Evolutionary conservation across 257 asterid species (phyloP), one percentile per base, ranked within the genome.

Genomic region (Fraxinus cuspidata): DNA sequence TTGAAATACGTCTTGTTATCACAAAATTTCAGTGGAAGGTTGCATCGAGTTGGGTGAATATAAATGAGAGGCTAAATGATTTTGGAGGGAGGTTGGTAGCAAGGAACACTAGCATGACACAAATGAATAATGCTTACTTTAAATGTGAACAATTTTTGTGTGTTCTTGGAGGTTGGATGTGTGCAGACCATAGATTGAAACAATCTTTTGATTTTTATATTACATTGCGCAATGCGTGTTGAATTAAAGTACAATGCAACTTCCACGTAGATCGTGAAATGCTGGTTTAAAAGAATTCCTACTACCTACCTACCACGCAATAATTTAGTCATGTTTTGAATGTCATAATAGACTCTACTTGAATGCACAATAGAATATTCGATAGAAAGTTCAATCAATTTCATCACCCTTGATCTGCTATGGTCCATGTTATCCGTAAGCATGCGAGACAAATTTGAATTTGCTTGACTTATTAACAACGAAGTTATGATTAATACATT

Each of bases 81-180:
- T 74, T 89, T 91, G 97, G 94, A 87, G 92, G 74, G 70, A 53
- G 49, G 81, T 88, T 85, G 97, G 92, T 89, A 32, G 42, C 31
- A 19, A 83, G 79, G 83, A 70, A 72, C 38, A 80, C 60, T 21
- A 75, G 93, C 94, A 88, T 91, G 96, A 87, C 72, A 12, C 78
- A 42, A 40, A 80, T 85, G 82, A 80, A 85, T 37, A 53, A 83
- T 81, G 78, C 2, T 25, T 65, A 15, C 13, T 19, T 37, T 66
- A 9, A 56, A 63, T 73, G 18, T 19, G 72, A 72, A 31, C 40
- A 25, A 12, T 12, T 73, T 68, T 66, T 44, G 31, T 79, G 64
- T 51, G 53, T 3, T 40, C 13, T 11, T 29, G 76, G 81, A 63
- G 32, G 53, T 38, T 75, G 65, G 67, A 71, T 19, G 84, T 64